These are phyloP conservation scores for Talaromyces borbonicus DNA, from an alignment of 495 filamentous ascomycete species.

Conservation along the genomic window DNA sequence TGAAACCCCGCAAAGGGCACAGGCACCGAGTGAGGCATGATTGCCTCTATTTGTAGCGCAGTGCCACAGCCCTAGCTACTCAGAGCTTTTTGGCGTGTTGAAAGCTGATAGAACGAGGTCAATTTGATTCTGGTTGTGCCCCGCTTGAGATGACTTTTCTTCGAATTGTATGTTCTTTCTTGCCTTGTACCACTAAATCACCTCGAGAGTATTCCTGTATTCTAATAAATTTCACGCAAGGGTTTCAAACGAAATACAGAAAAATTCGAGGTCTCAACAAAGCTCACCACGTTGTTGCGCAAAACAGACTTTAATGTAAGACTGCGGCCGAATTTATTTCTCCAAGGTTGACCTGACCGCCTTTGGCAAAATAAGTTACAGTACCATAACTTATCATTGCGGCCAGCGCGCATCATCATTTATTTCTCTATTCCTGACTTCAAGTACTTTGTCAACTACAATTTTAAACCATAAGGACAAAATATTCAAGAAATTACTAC, in stretches of 20 bases:
- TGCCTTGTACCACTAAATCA: background rate
- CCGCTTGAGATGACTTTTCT: background rate
- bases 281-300: too few relatives aligned
- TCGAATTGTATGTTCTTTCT: background rate
- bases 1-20: slow-evolving; percentile 77
- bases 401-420: background rate
- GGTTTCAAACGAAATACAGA: too few relatives aligned
- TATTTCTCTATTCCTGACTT: background rate
- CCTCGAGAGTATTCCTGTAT: too few relatives aligned
- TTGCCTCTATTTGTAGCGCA: background rate
- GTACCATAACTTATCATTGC: too few relatives aligned
- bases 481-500: background rate
- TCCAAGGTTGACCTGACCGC: too few relatives aligned
- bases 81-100: background rate
- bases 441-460: too few relatives aligned
- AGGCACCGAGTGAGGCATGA: slow-evolving; percentile 59
- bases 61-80: background rate
- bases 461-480: too few relatives aligned
- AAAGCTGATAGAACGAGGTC: background rate
- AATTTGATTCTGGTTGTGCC: background rate
- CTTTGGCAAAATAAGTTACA: too few relatives aligned
- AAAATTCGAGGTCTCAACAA: too few relatives aligned
- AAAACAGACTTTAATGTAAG: too few relatives aligned
- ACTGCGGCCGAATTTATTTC: too few relatives aligned
- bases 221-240: too few relatives aligned